Evolutionary conservation across 192 early-diverging fungal genomes (phyloP).

Genomic region (Gamsiella multidivaricata): DNA sequence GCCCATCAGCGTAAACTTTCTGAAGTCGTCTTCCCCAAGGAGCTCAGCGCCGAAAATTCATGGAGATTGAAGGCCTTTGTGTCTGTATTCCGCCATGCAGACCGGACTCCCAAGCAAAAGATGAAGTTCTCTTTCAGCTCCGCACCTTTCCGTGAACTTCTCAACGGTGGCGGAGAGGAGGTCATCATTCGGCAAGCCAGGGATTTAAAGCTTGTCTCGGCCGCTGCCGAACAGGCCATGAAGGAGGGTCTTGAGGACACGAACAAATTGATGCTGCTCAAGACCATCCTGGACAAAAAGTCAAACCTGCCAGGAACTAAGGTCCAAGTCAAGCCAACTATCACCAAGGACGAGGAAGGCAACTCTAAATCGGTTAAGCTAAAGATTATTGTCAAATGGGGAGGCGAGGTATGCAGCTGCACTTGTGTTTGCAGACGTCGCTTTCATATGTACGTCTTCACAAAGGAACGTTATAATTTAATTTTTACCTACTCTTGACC

Average conservation of each 20-base stretch:
- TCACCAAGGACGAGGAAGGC: constrained; percentile 64
- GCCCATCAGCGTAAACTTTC: constrained; percentile 66
- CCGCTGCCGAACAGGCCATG: constrained; percentile 68
- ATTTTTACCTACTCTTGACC: neutral
- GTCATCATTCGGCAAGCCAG: constrained; percentile 82
- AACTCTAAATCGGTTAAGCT: constrained; percentile 69
- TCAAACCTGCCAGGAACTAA: constrained; percentile 88
- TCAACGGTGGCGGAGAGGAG: constrained; percentile 78
- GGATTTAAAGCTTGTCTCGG: constrained; percentile 73
- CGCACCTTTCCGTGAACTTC: constrained; percentile 75
- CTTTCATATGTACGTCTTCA: neutral
- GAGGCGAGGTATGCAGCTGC: constrained; percentile 72
- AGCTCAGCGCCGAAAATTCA: constrained; percentile 78
- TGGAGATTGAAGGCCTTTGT: constrained; percentile 96
- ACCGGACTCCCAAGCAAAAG: constrained; percentile 98
- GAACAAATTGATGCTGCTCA: constrained; percentile 70
- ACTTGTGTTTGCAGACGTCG: no score
- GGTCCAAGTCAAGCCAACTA: constrained; percentile 90
- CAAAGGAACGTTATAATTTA: neutral
- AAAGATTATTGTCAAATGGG: constrained; percentile 98
- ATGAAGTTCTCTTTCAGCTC: constrained; percentile 87
- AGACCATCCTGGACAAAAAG: constrained; percentile 83
- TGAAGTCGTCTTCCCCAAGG: constrained; percentile 62
- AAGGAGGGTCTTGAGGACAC: constrained; percentile 64
- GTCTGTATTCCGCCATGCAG: constrained; percentile 94